Base-by-base conservation (phyloP, 768 basidiomycete species). In the Naematelia encephala region DNA sequence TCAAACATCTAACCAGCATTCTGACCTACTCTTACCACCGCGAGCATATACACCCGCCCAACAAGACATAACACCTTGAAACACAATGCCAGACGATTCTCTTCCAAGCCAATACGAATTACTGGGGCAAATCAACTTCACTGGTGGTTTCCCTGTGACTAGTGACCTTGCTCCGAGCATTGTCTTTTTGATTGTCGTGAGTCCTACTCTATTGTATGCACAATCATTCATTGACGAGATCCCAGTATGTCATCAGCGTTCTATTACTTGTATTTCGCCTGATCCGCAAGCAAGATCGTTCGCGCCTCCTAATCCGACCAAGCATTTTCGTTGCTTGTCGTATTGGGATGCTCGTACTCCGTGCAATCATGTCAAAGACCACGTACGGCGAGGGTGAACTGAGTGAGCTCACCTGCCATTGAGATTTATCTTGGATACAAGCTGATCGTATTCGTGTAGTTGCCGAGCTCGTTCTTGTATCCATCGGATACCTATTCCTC, bases 401-500 rank as follows among this genome's bases (percentile, higher is more conserved):
- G 25, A 64, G 62, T 63, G 48, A 51, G 62, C 60, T n/a, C n/a
- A n/a, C n/a, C n/a, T 21, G 34, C 34, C 8, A 8, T 39, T 39
- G 34, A 8, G 8, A 8, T 39, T 8, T 39, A 39, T 8, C 34
- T 16, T 39, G 8, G 34, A 8, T 8, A 16, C 16, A 8, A 8
- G 34, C 16, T 16, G 34, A 8, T 39, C 34, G 16, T 34, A 11
- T 25, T 10, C 14, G 29, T 39, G 2, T 46, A 65, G 64, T 63
- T 54, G 64, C 49, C 55, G 64, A 66, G 28, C 57, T 62, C 14
- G 53, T 66, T 54, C 62, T 66, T 22, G 45, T 61, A 12, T 54
- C 56, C 23, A 51, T 66, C 30, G 64, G 64, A 16, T 57, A 29
- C 53, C 51, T 66, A 1, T 63, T 66, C 59, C 62, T 66, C 25